phyloP scores from a whole-genome alignment of 2,329 filamentous ascomycete genomes.

The Fusarium oligoseptatum region DNA sequence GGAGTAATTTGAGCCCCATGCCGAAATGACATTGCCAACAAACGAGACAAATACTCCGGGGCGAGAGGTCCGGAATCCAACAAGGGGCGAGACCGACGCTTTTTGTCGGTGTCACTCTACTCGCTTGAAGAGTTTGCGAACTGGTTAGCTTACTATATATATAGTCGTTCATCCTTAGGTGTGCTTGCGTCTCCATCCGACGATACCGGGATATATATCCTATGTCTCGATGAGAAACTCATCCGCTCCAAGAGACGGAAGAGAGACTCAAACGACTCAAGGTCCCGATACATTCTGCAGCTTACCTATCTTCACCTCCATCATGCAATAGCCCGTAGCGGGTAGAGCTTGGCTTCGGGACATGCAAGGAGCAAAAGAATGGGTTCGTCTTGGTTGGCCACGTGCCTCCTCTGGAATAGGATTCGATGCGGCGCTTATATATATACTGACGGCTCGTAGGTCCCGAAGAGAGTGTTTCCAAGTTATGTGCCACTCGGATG shows the following conservation, averaged over 20 bases:
- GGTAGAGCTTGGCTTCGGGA: neutral
- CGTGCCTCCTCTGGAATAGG: neutral
- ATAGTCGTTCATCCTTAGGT: neutral
- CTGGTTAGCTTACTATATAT: neutral
- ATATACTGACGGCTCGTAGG: neutral
- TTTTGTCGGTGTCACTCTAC: too few relatives aligned
- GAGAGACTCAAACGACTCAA: neutral
- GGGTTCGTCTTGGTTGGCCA: neutral
- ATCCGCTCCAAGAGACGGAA: neutral
- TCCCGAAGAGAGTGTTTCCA: neutral
- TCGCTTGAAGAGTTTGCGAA: neutral
- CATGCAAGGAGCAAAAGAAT: neutral
- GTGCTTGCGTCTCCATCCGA: neutral
- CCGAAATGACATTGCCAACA: neutral
- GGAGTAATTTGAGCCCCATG: neutral
- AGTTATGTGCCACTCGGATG: too few relatives aligned
- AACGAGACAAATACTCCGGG: neutral
- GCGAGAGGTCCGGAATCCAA: neutral
- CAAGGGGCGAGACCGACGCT: too few relatives aligned
- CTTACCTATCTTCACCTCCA: neutral
- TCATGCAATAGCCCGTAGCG: neutral
- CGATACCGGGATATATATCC: neutral
- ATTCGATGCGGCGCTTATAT: neutral
- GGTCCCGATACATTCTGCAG: neutral
- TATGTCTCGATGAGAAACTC: neutral